Percentiles rank a stretch among this genome's conserved stretches.
These are phyloP conservation scores for Mucuna pruriens DNA, from an alignment of 306 rosid genomes.

Conservation along the genomic window DNA sequence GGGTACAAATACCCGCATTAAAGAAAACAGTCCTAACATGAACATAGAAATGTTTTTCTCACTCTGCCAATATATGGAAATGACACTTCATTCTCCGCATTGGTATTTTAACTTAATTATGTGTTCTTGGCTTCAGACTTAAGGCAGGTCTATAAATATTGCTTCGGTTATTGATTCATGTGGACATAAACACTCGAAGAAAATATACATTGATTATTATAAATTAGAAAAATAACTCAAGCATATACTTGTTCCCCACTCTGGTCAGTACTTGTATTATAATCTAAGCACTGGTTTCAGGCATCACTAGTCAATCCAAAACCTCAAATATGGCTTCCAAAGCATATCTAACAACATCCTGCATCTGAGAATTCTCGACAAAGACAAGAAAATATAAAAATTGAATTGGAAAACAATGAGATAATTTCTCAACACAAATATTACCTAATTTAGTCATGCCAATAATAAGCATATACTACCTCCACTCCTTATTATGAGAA, in stretches of 20 bases:
- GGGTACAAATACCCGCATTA: neutral
- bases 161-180: neutral
- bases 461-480: conserved; percentile 14
- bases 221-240: neutral
- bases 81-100: neutral
- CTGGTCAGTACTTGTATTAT: neutral
- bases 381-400: neutral
- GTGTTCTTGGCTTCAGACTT: conserved; percentile 13
- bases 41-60: neutral
- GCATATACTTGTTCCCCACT: neutral
- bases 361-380: neutral
- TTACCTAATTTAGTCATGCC: neutral
- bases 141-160: conserved; percentile 5
- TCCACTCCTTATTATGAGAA: no score
- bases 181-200: conserved; percentile 15
- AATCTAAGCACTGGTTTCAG: neutral
- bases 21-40: neutral
- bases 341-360: conserved; percentile 18
- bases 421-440: conserved; percentile 7
- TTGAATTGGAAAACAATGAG: conserved; percentile 1
- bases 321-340: conserved; percentile 23
- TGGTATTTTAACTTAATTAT: neutral
- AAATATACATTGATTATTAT: neutral
- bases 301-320: conserved; percentile 9
- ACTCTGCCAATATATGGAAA: neutral